A percentile compares a stretch with the other conserved stretches of the same genome.
phyloP scores from a whole-genome alignment of 208 protist species.

The Trypanosomatidae sp. region DNA sequence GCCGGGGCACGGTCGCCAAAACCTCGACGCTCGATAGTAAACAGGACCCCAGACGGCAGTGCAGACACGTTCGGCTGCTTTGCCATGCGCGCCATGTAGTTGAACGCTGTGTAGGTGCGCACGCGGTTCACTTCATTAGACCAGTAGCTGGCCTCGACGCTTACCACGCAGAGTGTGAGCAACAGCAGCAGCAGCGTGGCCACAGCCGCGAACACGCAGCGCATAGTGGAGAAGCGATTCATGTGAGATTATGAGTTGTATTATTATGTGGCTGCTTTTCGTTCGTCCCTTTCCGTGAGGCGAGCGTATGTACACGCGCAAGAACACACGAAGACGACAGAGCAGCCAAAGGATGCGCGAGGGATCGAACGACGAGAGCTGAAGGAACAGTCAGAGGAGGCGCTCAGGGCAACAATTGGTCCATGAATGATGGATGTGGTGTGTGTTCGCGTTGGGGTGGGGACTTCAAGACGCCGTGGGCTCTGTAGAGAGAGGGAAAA shows the following conservation, averaged over 20 bases:
- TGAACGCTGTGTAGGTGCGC: constrained; percentile 34
- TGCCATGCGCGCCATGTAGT: constrained; percentile 48
- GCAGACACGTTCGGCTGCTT: constrained; percentile 41
- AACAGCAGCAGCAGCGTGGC: constrained; percentile 22
- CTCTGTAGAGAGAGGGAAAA: not conserved
- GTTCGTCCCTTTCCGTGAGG: not conserved
- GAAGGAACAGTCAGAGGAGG: not conserved
- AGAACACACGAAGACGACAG: too few relatives aligned
- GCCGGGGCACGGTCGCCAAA: constrained; percentile 48
- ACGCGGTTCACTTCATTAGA: constrained; percentile 50
- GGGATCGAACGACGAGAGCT: not conserved
- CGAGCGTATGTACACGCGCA: not conserved
- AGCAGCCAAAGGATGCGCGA: not conserved
- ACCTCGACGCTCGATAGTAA: constrained; percentile 52
- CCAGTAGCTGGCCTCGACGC: constrained; percentile 34
- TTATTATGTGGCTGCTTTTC: not conserved
- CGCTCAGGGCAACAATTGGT: not conserved
- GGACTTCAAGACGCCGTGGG: not conserved
- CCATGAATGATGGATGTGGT: not conserved
- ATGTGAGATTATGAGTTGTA: not conserved
- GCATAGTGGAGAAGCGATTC: constrained; percentile 7
- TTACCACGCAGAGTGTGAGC: constrained; percentile 4
- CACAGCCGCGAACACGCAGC: not conserved
- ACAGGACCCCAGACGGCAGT: constrained; percentile 75
- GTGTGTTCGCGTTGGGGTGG: not conserved